phyloP scores from a whole-genome alignment of 2,329 filamentous ascomycete genomes.

The Pseudopyrenochaeta lycopersici region DNA sequence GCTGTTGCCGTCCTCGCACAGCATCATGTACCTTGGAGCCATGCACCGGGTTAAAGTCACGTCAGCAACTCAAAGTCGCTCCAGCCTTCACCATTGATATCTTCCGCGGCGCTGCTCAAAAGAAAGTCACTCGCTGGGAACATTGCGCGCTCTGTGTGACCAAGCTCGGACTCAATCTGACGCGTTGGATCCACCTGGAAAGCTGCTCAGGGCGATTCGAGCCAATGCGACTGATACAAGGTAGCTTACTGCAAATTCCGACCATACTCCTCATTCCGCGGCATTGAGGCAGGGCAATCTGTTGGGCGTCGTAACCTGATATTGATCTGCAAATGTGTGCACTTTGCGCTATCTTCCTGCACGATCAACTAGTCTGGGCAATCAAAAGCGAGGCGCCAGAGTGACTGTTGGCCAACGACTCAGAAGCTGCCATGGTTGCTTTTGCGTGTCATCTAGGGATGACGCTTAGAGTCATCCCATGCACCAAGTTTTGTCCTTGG shows the following conservation, averaged over 20 bases:
- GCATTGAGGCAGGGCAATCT: background rate
- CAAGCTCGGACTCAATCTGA: background rate
- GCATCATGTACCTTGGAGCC: background rate
- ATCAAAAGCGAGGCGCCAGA: constrained; percentile 27
- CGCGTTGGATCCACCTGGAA: background rate
- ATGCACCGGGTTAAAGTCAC: background rate
- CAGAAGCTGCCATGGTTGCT: constrained; percentile 13
- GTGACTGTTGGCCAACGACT: constrained; percentile 12
- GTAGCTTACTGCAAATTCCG: background rate
- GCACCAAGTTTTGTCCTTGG: constrained; percentile 14
- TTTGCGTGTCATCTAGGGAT: constrained; percentile 11
- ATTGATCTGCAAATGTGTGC: constrained; percentile 17
- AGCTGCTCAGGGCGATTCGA: background rate
- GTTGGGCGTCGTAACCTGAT: constrained; percentile 2
- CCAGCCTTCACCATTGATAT: background rate
- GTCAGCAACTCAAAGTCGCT: background rate
- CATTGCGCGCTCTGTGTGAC: background rate
- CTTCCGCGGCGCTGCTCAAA: background rate
- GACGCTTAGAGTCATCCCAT: background rate
- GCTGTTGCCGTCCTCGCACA: background rate
- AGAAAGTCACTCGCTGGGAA: background rate
- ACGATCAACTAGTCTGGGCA: constrained; percentile 25
- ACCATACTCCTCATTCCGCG: background rate
- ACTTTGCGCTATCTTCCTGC: constrained; percentile 21
- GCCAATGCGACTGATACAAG: constrained; percentile 1